These are phyloP conservation scores for Mycena epipterygia DNA, from an alignment of 768 basidiomycete genomes.

Conservation along the genomic window DNA sequence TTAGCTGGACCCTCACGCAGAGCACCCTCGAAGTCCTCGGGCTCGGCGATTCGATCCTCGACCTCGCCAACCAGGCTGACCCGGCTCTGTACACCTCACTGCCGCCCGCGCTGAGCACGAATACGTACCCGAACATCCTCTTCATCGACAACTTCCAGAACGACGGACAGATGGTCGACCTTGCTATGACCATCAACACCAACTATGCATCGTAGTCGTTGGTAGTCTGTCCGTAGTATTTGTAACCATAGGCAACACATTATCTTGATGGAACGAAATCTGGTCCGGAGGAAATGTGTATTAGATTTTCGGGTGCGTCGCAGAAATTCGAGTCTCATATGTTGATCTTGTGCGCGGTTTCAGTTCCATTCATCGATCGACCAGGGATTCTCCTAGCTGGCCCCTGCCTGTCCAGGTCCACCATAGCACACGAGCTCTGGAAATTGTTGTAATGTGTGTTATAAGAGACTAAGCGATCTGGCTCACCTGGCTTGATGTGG, in stretches of 20 bases:
- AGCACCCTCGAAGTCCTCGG: slow-evolving; percentile 1
- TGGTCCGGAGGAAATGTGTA: no score
- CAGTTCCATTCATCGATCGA: no score
- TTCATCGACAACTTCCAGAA: slow-evolving; percentile 27
- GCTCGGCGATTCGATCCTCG: slow-evolving; percentile 18
- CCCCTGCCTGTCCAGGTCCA: no score
- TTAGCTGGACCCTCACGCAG: slow-evolving; percentile 26
- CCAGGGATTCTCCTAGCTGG: no score
- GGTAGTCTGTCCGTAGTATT: neutral
- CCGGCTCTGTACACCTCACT: slow-evolving; percentile 14
- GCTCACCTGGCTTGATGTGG: no score
- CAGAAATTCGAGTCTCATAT: no score
- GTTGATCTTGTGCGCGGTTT: no score
- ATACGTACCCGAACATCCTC: slow-evolving; percentile 21
- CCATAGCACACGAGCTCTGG: no score
- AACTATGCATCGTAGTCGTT: slow-evolving; percentile 16
- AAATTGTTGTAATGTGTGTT: no score
- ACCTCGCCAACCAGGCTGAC: slow-evolving; percentile 3
- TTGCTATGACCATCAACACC: slow-evolving; percentile 18
- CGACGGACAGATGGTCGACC: slow-evolving; percentile 10
- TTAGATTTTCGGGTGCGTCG: no score
- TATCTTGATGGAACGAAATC: neutral
- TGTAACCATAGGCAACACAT: neutral
- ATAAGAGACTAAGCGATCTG: no score
- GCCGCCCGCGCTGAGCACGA: slow-evolving; percentile 17